These are phyloP conservation scores for Smittium culicis DNA, from an alignment of 371 early-diverging fungal genomes.

Conservation along the genomic window DNA sequence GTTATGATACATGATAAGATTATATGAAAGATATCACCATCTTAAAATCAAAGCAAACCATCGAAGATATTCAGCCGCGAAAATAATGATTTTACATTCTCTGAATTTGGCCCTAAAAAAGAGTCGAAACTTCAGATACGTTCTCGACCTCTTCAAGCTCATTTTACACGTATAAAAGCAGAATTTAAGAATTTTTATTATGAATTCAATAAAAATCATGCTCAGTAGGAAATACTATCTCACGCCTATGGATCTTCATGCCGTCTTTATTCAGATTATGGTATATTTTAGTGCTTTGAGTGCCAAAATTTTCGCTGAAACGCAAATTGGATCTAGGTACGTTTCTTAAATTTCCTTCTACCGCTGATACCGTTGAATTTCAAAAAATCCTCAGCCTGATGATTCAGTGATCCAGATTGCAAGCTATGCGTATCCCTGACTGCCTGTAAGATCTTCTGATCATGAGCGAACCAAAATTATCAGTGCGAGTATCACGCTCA, in stretches of 20 bases:
- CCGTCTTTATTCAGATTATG: neutral
- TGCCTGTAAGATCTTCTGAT: neutral
- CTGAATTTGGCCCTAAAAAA: too few relatives aligned
- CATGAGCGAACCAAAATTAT: neutral
- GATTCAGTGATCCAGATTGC: neutral
- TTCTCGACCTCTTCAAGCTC: neutral
- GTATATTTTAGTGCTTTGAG: neutral
- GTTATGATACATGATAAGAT: too few relatives aligned
- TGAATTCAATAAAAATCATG: neutral
- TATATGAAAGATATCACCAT: too few relatives aligned
- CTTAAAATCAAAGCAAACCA: too few relatives aligned
- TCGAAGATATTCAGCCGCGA: too few relatives aligned
- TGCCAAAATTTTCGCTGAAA: neutral
- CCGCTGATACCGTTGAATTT: neutral
- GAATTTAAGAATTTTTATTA: neutral
- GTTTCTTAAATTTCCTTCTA: neutral
- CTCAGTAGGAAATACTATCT: neutral
- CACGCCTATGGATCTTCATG: neutral
- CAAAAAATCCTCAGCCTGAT: neutral
- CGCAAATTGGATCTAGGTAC: neutral
- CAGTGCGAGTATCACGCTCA: neutral
- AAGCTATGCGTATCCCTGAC: neutral
- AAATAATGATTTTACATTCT: too few relatives aligned
- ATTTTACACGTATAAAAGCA: neutral
- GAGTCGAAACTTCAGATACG: neutral